Conservation (phyloP, 495 filamentous ascomycete species). For the Trichoderma erinaceum region DNA sequence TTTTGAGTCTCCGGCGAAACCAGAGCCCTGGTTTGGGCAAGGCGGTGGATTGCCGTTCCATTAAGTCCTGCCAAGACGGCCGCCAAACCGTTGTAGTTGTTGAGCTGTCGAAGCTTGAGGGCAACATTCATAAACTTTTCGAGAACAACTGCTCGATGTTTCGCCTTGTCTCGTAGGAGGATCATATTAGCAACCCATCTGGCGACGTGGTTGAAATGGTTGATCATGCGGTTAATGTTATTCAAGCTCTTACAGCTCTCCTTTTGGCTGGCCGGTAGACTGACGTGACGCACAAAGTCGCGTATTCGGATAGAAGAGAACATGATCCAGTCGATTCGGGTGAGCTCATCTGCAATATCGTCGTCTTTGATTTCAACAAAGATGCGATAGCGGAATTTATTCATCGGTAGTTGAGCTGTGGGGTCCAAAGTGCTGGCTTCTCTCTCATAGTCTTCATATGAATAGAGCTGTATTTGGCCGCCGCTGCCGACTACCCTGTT, state of each 20-base stretch:
- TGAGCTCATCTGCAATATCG: constrained; percentile 83
- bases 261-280: constrained; percentile 61
- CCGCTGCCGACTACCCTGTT: constrained; percentile 14
- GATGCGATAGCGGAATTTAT: constrained; percentile 74
- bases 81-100: constrained; percentile 95
- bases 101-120: constrained; percentile 76
- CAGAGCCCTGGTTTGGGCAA: constrained; percentile 73
- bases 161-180: constrained; percentile 88
- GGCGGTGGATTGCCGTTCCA: constrained; percentile 77
- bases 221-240: constrained; percentile 88
- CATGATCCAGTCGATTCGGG: constrained; percentile 94
- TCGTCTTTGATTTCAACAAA: constrained; percentile 77
- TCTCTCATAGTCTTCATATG: constrained; percentile 66
- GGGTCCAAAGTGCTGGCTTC: constrained; percentile 64
- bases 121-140: constrained; percentile 93
- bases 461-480: constrained; percentile 48
- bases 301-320: constrained; percentile 94
- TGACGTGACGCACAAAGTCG: constrained; percentile 87
- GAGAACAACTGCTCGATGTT: constrained; percentile 80
- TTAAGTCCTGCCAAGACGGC: constrained; percentile 92
- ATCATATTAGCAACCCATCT: constrained; percentile 88
- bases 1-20: constrained; percentile 63
- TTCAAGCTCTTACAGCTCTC: constrained; percentile 72
- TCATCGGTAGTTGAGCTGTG: constrained; percentile 51
- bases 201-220: constrained; percentile 93